Evolutionary conservation across 2,329 filamentous ascomycete species (phyloP).

Genomic region (Gnomoniopsis sp.): DNA sequence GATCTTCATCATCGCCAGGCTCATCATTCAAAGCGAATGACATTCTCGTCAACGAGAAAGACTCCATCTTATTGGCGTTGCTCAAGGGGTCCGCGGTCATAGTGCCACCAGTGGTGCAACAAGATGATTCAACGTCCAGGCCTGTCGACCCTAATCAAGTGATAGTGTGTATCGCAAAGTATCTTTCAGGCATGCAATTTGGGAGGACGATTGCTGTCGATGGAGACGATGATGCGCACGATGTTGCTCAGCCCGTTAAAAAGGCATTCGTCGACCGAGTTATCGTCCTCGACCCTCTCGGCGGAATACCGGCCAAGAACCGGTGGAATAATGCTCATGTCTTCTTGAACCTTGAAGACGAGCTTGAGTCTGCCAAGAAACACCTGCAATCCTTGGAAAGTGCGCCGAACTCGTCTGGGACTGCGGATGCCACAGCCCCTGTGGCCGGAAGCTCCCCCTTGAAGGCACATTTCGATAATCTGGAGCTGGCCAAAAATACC

Average conservation of each 20-base stretch:
- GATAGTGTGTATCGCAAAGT: constrained; percentile 71
- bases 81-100: constrained; percentile 68
- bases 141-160: constrained; percentile 56
- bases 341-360: constrained; percentile 92
- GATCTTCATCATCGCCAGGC: constrained; percentile 24
- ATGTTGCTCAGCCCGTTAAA: constrained; percentile 31
- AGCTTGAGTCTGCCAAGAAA: constrained; percentile 67
- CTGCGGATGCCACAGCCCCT: constrained; percentile 22
- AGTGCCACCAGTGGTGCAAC: constrained; percentile 41
- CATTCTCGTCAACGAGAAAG: constrained; percentile 41
- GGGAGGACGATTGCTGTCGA: constrained; percentile 31
- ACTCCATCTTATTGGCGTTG: constrained; percentile 62
- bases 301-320: constrained; percentile 72
- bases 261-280: constrained; percentile 73
- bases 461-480: constrained; percentile 61
- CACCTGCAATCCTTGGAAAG: constrained; percentile 45
- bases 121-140: constrained; percentile 25
- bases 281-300: constrained; percentile 82
- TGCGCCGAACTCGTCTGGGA: neutral
- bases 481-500: constrained; percentile 66
- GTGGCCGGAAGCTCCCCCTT: constrained; percentile 19
- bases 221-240: constrained; percentile 21
- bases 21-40: constrained; percentile 27
- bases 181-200: constrained; percentile 66
- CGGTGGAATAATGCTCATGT: constrained; percentile 65